Evolutionary conservation across 352 stramenopile species (phyloP), one percentile per base, ranked within the genome.

Genomic region (Phytophthora hybrid): DNA sequence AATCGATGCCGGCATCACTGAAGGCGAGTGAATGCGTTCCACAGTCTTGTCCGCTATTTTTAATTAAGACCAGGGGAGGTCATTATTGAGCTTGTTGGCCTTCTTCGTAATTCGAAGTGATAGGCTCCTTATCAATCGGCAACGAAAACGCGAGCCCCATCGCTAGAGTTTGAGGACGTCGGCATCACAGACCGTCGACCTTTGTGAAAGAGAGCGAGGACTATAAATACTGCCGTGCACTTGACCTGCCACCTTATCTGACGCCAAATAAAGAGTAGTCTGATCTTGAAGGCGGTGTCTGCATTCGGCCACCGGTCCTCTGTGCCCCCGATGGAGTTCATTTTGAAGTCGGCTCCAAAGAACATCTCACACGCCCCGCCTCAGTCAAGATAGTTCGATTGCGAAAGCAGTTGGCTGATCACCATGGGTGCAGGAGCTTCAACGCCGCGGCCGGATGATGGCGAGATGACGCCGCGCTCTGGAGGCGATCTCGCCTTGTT

Each of bases 401-500:
- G 29, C n/a, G 7, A 14, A 63, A 59, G 16, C 21, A 31, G 37
- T 60, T 54, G 53, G 52, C 7, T 41, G 34, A 49, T 49, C 41
- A 49, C 41, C 34, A 90, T 90, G 82, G 82, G 82, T 41, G 79
- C 78, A 5, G 68, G 63, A 54, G 82, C 80, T 46, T 88, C 82
- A n/a, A 59, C 69, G 23, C 80, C 65, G 23, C 65, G 57, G 11
- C n/a, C 29, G 21, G 64, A 73, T n/a, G 59, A 64, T 8, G 49
- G 16, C 5, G 69, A 77, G 9, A 23, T 54, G 39, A 70, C 59
- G 23, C 65, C 74, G 1, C 61, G 73, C 16, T 56, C 34, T n/a
- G 34, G 54, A 44, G 66, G 71, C 10, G 76, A 84, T 58, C 11
- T 91, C 31, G 81, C 73, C 14, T 74, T 91, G 57, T 93, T 93